Base-by-base conservation (phyloP, 2,329 filamentous ascomycete species). In the Tolypocladium tundrense region DNA sequence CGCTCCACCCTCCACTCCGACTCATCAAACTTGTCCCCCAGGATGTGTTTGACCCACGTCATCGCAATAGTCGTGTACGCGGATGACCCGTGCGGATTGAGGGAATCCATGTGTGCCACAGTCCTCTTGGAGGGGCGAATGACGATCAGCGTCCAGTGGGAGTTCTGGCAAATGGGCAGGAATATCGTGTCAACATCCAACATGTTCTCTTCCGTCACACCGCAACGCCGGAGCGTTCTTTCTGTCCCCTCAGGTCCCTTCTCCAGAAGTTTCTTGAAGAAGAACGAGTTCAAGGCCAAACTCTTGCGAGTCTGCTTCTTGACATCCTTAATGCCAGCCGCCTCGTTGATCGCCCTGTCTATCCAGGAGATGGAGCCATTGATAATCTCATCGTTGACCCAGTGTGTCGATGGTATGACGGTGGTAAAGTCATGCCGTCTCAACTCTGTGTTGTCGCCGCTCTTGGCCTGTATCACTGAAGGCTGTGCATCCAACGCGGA, bases 311-410 rank as follows among this genome's bases (percentile, higher is more conserved):
- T 76, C 41, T 73, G 70, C 41, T 66, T 71, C 66, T 75, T 79
- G 59, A 71, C 65, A 61, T 78, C 75, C 54, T 73, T 75, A 57
- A 78, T 78, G 33, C 84, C 84, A 35, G 78, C 79, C 39, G 78
- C 73, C 59, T 77, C 72, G 66, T 88, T 87, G 65, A 85, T 72
- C 54, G 78, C 79, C 19, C 77, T 75, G 53, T 85, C 83, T 16
- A 91, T 73, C 66, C 83, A 81, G 35, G 79, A 72, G 33, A 91
- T 76, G 53, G 83, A 82, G 16, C 82, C 82, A 64, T 90, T 89
- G 64, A 93, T 82, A 55, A 88, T 82, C 63, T 89, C 86, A 68
- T 92, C 89, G 62, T 92, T 91, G 8, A 93, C 78, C 88, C 88
- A 93, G 35, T 76, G 77, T 0, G 72, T 76, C 10, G 74, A 69